These are phyloP conservation scores for Colletotrichum sp. DNA, from an alignment of 2,329 filamentous ascomycete genomes.

Conservation along the genomic window DNA sequence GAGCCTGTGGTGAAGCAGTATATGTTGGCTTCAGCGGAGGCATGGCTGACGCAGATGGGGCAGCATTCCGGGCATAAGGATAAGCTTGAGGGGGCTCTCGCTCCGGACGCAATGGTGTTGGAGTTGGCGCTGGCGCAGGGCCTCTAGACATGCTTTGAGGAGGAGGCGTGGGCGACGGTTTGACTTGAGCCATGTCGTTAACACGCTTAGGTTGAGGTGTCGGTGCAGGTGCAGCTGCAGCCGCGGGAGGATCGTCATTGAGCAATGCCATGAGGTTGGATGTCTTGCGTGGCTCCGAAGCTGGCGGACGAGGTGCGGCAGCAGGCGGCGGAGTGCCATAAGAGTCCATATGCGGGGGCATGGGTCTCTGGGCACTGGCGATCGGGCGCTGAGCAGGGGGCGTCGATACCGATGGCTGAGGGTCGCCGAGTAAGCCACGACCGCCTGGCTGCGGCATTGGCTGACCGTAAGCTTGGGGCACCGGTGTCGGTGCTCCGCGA, in stretches of 20 bases:
- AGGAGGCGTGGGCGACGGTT: slow-evolving; percentile 57
- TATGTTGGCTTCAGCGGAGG: slow-evolving; percentile 60
- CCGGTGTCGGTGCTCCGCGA: slow-evolving; percentile 34
- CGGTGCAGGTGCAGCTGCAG: slow-evolving; percentile 22
- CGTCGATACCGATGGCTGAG: slow-evolving; percentile 34
- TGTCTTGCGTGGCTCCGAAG: slow-evolving; percentile 60
- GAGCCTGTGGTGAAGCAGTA: slow-evolving; percentile 55
- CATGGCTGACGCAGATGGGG: slow-evolving; percentile 49
- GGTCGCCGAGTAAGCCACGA: slow-evolving; percentile 45
- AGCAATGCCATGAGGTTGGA: slow-evolving; percentile 69
- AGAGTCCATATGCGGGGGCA: slow-evolving; percentile 35
- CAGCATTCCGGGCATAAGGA: slow-evolving; percentile 47
- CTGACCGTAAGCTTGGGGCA: slow-evolving; percentile 39
- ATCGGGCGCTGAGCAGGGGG: slow-evolving; percentile 26
- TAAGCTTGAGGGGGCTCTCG: slow-evolving; percentile 54
- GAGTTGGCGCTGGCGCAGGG: slow-evolving; percentile 39
- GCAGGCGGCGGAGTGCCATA: slow-evolving; percentile 42
- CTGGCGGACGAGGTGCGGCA: slow-evolving; percentile 44
- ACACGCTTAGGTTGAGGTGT: slow-evolving; percentile 51
- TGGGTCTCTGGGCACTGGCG: slow-evolving; percentile 26
- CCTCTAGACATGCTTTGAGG: slow-evolving; percentile 50
- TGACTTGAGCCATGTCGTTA: slow-evolving; percentile 47
- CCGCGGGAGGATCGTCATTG: slow-evolving; percentile 61
- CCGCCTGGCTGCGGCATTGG: slow-evolving; percentile 45
- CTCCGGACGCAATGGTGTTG: slow-evolving; percentile 53